Conservation (phyloP, 1,139 yeast genomes). For the Blastobotrys persicus region DNA sequence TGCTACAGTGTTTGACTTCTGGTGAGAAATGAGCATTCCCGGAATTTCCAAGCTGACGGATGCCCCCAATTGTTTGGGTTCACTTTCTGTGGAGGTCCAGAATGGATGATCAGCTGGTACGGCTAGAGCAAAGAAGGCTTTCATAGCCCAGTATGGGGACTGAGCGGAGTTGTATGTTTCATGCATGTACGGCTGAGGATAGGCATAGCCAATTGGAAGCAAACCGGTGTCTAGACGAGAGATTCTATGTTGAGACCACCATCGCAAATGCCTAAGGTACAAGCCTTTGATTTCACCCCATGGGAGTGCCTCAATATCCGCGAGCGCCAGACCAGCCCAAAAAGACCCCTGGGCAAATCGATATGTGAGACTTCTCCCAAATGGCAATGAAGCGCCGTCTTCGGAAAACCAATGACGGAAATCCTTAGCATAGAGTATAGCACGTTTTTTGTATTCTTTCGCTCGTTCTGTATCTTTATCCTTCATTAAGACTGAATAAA, state of each 20-base stretch:
- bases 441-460: constrained; percentile 25
- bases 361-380: constrained; percentile 36
- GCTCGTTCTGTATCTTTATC: constrained; percentile 24
- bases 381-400: constrained; percentile 35
- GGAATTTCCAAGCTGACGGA: constrained; percentile 20
- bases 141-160: constrained; percentile 38
- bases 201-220: constrained; percentile 34
- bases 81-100: constrained; percentile 23
- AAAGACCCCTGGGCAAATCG: constrained; percentile 34
- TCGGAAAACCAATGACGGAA: constrained; percentile 31
- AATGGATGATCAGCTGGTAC: constrained; percentile 28
- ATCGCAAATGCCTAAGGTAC: constrained; percentile 30
- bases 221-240: constrained; percentile 26
- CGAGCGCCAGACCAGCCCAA: constrained; percentile 35
- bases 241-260: constrained; percentile 37
- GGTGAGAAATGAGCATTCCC: constrained; percentile 32
- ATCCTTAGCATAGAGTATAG: constrained; percentile 28
- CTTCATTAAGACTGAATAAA: constrained; percentile 25
- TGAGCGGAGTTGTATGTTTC: constrained; percentile 36
- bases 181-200: constrained; percentile 34
- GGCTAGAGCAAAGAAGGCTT: constrained; percentile 30
- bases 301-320: constrained; percentile 25
- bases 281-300: constrained; percentile 34
- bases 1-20: constrained; percentile 30
- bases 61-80: neutral